These are phyloP conservation scores for Fraxinus greggii DNA, from an alignment of 305 asterid species.

Conservation along the genomic window DNA sequence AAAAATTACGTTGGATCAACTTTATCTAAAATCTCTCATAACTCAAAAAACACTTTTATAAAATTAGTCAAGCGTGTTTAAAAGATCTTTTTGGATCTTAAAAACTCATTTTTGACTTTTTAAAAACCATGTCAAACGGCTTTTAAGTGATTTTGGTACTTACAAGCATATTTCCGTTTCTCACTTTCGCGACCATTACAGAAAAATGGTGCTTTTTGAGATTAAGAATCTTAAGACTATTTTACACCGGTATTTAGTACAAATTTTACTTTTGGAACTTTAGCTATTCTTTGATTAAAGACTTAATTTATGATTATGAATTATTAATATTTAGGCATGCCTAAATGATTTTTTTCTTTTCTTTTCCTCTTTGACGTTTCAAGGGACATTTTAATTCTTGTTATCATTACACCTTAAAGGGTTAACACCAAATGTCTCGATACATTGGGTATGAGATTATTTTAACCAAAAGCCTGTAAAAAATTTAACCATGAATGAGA, in stretches of 20 bases:
- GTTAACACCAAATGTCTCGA: background rate
- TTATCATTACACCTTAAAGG: conserved; percentile 23
- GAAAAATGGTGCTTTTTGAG: background rate
- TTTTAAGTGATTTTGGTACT: background rate
- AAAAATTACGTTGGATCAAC: too few species aligned
- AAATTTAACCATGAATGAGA: background rate
- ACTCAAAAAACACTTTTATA: too few species aligned
- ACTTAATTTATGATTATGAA: too few species aligned
- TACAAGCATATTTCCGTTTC: background rate
- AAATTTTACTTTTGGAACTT: background rate
- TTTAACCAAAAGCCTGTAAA: conserved; percentile 1
- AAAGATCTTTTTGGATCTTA: too few species aligned
- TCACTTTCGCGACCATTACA: background rate
- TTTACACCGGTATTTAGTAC: background rate
- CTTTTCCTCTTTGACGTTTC: background rate
- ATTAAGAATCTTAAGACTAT: background rate
- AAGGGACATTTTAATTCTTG: conserved; percentile 7
- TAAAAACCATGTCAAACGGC: too few species aligned
- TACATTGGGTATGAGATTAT: background rate
- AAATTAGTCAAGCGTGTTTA: too few species aligned
- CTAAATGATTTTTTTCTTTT: background rate
- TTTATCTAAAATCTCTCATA: too few species aligned
- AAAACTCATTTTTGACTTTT: too few species aligned
- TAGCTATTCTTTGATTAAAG: background rate
- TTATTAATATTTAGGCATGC: conserved; percentile 16